A percentile compares a stretch with the other conserved stretches of the same genome.
Evolutionary conservation across 257 asterid genomes (phyloP).

Genomic region (Solanum commersonii): DNA sequence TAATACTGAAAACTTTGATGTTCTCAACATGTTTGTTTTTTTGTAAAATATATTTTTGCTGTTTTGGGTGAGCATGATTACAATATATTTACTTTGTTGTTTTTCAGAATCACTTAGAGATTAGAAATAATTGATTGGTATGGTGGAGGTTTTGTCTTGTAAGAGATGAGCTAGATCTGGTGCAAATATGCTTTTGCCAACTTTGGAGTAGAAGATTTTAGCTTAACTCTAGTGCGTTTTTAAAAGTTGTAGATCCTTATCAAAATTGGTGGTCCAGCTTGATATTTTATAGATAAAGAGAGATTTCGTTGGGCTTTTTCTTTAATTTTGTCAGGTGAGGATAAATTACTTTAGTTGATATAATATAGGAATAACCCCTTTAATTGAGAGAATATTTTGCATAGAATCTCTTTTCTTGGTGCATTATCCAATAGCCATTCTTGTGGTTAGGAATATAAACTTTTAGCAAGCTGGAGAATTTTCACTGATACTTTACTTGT

Average conservation of each 20-base stretch:
- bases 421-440: neutral
- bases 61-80: neutral
- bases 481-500: neutral
- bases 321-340: neutral
- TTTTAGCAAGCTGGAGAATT: neutral
- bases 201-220: neutral
- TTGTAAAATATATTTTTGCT: neutral
- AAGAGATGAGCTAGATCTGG: neutral
- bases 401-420: neutral
- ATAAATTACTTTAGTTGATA: neutral
- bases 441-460: neutral
- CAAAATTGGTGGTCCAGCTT: neutral
- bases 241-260: neutral
- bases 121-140: neutral
- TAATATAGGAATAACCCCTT: neutral
- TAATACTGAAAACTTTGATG: neutral
- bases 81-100: neutral
- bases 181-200: neutral
- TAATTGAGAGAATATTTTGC: neutral
- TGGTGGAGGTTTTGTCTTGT: neutral
- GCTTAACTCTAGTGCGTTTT: neutral
- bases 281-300: neutral
- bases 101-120: neutral
- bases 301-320: neutral
- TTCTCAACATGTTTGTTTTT: neutral